These are phyloP conservation scores for Debaryomyces hansenii DNA, from an alignment of 805 yeast species.

Conservation along the genomic window DNA sequence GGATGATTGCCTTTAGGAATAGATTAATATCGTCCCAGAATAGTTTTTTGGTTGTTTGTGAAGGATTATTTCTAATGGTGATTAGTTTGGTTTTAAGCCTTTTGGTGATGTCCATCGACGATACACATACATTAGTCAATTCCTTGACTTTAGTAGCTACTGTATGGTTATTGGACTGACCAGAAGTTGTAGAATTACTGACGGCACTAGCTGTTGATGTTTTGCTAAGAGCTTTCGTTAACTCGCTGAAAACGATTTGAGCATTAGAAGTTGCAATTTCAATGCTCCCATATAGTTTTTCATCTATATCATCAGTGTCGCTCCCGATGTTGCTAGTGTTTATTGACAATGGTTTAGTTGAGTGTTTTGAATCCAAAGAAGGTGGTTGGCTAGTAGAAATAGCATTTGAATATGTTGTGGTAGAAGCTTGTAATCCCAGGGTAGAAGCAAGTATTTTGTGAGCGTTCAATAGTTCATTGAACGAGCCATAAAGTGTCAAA, in stretches of 20 bases:
- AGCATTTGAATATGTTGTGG: neutral
- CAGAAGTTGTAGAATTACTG: slow-evolving; percentile 16
- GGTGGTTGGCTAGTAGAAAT: neutral
- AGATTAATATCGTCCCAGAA: slow-evolving; percentile 86
- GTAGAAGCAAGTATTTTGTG: slow-evolving; percentile 39
- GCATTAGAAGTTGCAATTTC: slow-evolving; percentile 66
- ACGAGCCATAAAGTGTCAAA: slow-evolving; percentile 59
- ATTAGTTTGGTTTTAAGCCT: slow-evolving; percentile 56
- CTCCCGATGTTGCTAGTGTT: slow-evolving; percentile 15
- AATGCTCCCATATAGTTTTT: slow-evolving; percentile 63
- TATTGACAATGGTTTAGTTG: slow-evolving; percentile 16
- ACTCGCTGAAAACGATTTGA: slow-evolving; percentile 72
- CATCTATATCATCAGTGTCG: slow-evolving; percentile 54
- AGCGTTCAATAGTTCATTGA: slow-evolving; percentile 68
- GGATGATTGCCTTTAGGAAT: slow-evolving; percentile 79
- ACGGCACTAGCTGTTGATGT: slow-evolving; percentile 53
- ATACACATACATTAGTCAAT: slow-evolving; percentile 70
- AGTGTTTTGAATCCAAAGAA: slow-evolving; percentile 1
- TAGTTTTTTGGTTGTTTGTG: slow-evolving; percentile 51
- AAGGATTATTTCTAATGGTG: slow-evolving; percentile 48
- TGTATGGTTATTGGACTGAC: slow-evolving; percentile 29
- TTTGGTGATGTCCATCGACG: slow-evolving; percentile 81
- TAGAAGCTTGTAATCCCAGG: neutral
- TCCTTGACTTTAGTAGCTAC: slow-evolving; percentile 71
- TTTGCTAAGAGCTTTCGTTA: slow-evolving; percentile 65